These are phyloP conservation scores for Carallia pectinifolia DNA, from an alignment of 345 rosid genomes.

Conservation along the genomic window DNA sequence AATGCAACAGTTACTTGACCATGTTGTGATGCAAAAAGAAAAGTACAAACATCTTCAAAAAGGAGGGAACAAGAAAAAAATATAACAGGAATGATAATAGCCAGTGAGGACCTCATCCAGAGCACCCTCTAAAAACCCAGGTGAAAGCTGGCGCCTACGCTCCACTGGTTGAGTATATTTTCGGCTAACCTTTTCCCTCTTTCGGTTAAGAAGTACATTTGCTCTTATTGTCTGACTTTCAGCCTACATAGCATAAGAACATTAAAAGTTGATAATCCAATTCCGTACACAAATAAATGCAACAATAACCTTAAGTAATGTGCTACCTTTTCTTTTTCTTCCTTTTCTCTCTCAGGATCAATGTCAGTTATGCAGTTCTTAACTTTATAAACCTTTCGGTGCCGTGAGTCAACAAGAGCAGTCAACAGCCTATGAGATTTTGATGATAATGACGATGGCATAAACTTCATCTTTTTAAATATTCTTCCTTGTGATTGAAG, in stretches of 20 bases:
- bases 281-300: not conserved
- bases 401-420: constrained; percentile 92
- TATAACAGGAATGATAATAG: not conserved
- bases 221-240: constrained; percentile 93
- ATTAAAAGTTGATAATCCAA: constrained; percentile 9
- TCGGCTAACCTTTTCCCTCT: constrained; percentile 78
- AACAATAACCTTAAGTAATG: constrained; percentile 17
- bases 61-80: not conserved
- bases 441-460: constrained; percentile 89
- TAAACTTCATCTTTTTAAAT: constrained; percentile 85
- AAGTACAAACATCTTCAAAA: constrained; percentile 7
- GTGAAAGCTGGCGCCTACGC: constrained; percentile 78
- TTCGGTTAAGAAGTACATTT: constrained; percentile 74
- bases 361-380: constrained; percentile 95
- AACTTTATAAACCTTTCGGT: constrained; percentile 79
- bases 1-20: too few species aligned
- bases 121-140: constrained; percentile 91
- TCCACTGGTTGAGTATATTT: constrained; percentile 73
- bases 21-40: not conserved
- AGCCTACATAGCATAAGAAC: constrained; percentile 48
- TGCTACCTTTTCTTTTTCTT: constrained; percentile 88
- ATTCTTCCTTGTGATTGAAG: constrained; percentile 99
- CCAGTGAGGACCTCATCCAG: constrained; percentile 77
- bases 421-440: constrained; percentile 90
- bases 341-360: constrained; percentile 99